Evolutionary conservation across 768 basidiomycete genomes (phyloP).

Genomic region (Agaricus sinodeliciosus): DNA sequence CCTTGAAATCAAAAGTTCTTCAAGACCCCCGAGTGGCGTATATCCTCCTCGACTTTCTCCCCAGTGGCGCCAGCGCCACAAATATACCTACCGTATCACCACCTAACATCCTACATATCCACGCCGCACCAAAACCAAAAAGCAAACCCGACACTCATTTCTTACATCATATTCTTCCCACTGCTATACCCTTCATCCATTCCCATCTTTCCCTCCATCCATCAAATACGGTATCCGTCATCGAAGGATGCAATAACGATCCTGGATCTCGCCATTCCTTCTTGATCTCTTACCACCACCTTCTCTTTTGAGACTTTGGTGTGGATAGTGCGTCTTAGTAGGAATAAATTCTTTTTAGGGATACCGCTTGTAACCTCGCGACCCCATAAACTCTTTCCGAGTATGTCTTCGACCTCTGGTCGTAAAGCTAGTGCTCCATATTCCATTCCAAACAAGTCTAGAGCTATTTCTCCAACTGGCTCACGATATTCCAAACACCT

Average conservation of each 20-base stretch:
- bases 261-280: slow-evolving; percentile 37
- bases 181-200: slow-evolving; percentile 30
- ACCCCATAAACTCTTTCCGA: too few species aligned
- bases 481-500: too few species aligned
- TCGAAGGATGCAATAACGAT: slow-evolving; percentile 1
- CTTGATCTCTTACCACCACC: too few species aligned
- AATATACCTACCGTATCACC: background rate
- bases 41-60: slow-evolving; percentile 19
- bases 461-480: too few species aligned
- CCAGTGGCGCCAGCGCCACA: background rate
- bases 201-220: slow-evolving; percentile 27
- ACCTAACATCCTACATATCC: background rate
- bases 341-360: too few species aligned
- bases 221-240: slow-evolving; percentile 47
- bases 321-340: too few species aligned
- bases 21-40: slow-evolving; percentile 15
- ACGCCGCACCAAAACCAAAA: background rate
- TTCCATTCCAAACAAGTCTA: too few species aligned
- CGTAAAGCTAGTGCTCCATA: too few species aligned
- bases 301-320: too few species aligned
- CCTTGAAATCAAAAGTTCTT: slow-evolving; percentile 8
- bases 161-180: slow-evolving; percentile 10
- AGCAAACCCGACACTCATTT: slow-evolving; percentile 10
- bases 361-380: too few species aligned
- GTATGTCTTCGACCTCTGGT: too few species aligned